phyloP scores from a whole-genome alignment of 805 yeast species.

The Yamadazyma sp. region DNA sequence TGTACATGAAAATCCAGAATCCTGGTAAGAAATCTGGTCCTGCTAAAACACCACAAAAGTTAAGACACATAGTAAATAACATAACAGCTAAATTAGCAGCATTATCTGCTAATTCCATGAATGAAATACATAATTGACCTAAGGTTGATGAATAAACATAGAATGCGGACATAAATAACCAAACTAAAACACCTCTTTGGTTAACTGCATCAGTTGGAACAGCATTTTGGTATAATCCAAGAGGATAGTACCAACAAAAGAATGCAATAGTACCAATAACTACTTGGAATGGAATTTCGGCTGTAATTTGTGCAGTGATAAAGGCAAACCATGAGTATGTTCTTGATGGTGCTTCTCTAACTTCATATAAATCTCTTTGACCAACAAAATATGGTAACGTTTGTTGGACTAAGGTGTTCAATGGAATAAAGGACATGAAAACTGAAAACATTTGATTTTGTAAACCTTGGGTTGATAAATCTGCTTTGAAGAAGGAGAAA shows the following conservation, averaged over 20 bases:
- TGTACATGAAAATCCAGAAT: conserved; percentile 73
- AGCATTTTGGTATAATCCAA: conserved; percentile 48
- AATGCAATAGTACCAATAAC: conserved; percentile 39
- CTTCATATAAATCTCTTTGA: conserved; percentile 46
- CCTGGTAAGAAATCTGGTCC: conserved; percentile 33
- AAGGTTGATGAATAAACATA: conserved; percentile 24
- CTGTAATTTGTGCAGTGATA: conserved; percentile 36
- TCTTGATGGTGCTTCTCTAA: conserved; percentile 43
- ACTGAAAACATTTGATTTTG: conserved; percentile 66
- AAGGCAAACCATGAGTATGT: conserved; percentile 44
- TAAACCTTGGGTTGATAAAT: conserved; percentile 49
- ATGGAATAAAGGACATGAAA: conserved; percentile 42
- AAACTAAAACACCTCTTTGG: conserved; percentile 36
- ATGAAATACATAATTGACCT: conserved; percentile 29
- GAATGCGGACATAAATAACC: conserved; percentile 27
- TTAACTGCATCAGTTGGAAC: conserved; percentile 36
- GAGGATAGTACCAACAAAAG: conserved; percentile 64
- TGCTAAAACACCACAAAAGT: conserved; percentile 36
- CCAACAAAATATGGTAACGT: conserved; percentile 41
- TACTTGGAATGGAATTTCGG: conserved; percentile 49
- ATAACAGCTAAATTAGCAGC: conserved; percentile 31
- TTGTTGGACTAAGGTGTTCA: conserved; percentile 39
- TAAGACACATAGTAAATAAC: conserved; percentile 31
- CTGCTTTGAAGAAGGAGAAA: conserved; percentile 66
- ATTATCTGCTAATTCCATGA: conserved; percentile 30